Percentiles rank a stretch among this genome's conserved stretches.
These are phyloP conservation scores for Suhomyces coccinellae DNA, from an alignment of 1,139 yeast species.

Conservation along the genomic window DNA sequence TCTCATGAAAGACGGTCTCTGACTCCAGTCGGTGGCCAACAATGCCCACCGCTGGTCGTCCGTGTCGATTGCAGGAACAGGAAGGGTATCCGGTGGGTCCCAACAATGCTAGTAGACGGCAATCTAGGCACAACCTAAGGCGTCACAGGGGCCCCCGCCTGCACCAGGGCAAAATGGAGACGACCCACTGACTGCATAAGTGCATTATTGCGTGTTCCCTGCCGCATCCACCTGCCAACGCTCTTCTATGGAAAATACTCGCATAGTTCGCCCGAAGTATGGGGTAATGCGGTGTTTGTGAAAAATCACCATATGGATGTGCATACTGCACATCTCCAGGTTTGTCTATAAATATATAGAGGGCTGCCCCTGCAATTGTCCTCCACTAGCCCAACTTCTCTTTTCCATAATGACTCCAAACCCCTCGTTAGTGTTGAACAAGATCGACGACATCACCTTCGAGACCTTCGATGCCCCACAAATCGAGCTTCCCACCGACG, in stretches of 20 bases:
- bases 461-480: conserved; percentile 69
- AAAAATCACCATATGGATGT: too few relatives aligned
- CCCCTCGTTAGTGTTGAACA: conserved; percentile 70
- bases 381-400: neutral
- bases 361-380: neutral
- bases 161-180: too few relatives aligned
- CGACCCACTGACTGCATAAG: too few relatives aligned
- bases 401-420: conserved; percentile 29
- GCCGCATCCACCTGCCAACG: conserved; percentile 1
- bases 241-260: conserved; percentile 6
- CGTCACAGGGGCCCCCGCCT: too few relatives aligned
- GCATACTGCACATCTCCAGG: neutral
- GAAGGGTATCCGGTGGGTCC: too few relatives aligned
- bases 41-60: too few relatives aligned
- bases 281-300: conserved; percentile 6
- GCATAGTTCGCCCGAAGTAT: conserved; percentile 7
- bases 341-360: neutral
- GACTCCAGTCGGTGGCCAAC: too few relatives aligned
- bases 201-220: neutral
- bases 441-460: conserved; percentile 60
- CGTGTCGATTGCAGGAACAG: too few relatives aligned
- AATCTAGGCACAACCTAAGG: too few relatives aligned
- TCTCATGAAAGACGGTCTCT: too few relatives aligned
- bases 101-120: too few relatives aligned
- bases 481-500: conserved; percentile 63